Conservation (phyloP, 2,329 filamentous ascomycete species). For the Penicillium sp. region DNA sequence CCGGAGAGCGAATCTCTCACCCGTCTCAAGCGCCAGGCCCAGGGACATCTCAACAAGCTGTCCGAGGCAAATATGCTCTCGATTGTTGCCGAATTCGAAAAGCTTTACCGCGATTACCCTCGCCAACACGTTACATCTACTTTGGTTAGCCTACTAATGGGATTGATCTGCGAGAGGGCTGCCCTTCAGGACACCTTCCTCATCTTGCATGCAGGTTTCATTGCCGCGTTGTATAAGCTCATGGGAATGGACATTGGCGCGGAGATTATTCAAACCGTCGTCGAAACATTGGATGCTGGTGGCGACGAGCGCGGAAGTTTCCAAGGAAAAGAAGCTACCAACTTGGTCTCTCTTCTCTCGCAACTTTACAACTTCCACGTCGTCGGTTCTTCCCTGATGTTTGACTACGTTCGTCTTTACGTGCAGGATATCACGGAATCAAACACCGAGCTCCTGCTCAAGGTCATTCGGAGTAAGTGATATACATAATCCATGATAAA, state of each 20-base stretch:
- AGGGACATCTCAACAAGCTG: conserved; percentile 83
- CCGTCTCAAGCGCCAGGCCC: conserved; percentile 67
- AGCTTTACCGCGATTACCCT: conserved; percentile 71
- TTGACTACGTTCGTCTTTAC: conserved; percentile 79
- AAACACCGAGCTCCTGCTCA: conserved; percentile 79
- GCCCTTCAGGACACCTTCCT: conserved; percentile 78
- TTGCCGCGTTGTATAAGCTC: conserved; percentile 76
- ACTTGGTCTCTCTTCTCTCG: conserved; percentile 72
- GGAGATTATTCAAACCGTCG: conserved; percentile 68
- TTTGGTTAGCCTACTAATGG: conserved; percentile 66
- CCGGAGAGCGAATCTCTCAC: conserved; percentile 59
- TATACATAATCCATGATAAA: not conserved
- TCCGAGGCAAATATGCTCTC: conserved; percentile 83
- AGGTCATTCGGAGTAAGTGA: conserved; percentile 60
- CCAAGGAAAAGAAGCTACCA: conserved; percentile 56
- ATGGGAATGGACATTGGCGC: conserved; percentile 84
- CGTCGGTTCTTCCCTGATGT: conserved; percentile 70
- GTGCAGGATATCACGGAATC: conserved; percentile 67
- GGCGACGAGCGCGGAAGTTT: conserved; percentile 43
- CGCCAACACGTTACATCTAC: conserved; percentile 80
- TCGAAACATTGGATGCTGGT: conserved; percentile 62
- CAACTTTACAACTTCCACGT: conserved; percentile 90
- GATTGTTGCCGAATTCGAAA: conserved; percentile 72
- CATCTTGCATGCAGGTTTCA: conserved; percentile 81
- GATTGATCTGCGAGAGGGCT: conserved; percentile 70